Percentiles rank a stretch among this genome's conserved stretches.
Conservation (phyloP, 2,329 filamentous ascomycete species). For the Huntiella omanensis region DNA sequence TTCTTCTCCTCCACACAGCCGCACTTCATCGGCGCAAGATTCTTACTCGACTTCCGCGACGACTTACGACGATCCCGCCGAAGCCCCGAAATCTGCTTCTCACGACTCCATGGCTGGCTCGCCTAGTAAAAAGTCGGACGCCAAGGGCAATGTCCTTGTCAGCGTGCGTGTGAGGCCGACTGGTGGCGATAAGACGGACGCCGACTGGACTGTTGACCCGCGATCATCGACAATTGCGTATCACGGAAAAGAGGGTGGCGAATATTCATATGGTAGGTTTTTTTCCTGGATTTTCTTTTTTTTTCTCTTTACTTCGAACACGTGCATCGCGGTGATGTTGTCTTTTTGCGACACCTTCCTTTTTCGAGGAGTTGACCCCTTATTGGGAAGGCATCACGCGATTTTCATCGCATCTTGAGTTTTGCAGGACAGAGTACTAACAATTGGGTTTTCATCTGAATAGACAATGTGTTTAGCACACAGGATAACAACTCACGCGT, state of each 20-base stretch:
- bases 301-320: background rate
- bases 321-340: background rate
- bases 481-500: constrained; percentile 89
- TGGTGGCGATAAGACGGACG: constrained; percentile 43
- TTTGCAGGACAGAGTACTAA: background rate
- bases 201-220: constrained; percentile 85
- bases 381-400: background rate
- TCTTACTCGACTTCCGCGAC: constrained; percentile 84
- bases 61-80: constrained; percentile 63
- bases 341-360: background rate
- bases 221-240: constrained; percentile 68
- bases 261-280: constrained; percentile 70
- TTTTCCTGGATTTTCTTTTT: background rate
- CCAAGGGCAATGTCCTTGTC: constrained; percentile 87
- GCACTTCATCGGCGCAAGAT: constrained; percentile 79
- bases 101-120: constrained; percentile 17
- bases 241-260: constrained; percentile 72
- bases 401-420: background rate
- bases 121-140: constrained; percentile 39
- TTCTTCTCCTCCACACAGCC: constrained; percentile 68
- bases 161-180: constrained; percentile 89
- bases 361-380: background rate
- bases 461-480: constrained; percentile 91
- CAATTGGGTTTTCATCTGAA: background rate
- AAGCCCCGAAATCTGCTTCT: constrained; percentile 23